Evolutionary conservation across 2,329 filamentous ascomycete genomes (phyloP), one percentile per base, ranked within the genome.

Genomic region (Penicillium vulpinum): DNA sequence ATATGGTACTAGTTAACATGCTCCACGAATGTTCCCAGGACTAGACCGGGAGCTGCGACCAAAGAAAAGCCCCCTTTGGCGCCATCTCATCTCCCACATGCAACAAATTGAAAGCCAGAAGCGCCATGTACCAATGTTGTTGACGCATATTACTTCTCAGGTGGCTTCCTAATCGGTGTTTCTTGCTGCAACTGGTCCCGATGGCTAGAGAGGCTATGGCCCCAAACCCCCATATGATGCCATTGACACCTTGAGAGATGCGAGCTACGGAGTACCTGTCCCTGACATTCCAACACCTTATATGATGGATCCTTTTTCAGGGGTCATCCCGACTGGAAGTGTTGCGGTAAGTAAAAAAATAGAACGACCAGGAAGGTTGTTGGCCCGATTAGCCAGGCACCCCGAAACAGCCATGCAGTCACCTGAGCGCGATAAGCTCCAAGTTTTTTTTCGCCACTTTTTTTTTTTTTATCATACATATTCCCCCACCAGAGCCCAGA

Each of bases 401-500:
- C 15, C 33, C 26, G 36, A 36, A 36, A 55, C 52, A 35, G 26
- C 26, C 26, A 5, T 28, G 26, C 7, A 28, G 57, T 64, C 63
- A 63, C 63, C 62, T 65, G 63, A 65, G 58, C 61, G n/a, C 16
- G 60, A 65, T 66, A 64, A 61, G 59, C 55, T 35, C 38, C 57
- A 45, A 21, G n/a, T 35, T 46, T 33, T 49, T 61, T 58, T 62
- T 61, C 54, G 61, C 61, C 63, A 64, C 59, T 45, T 60, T 61
- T 51, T 60, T 49, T 54, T 33, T 18, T 7, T 60, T 49, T 54
- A 28, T 18, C 5, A n/a, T 35, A 24, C 8, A 36, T 45, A 22
- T 41, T 38, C 22, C 38, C 41, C 54, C 49, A 41, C 48, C 21
- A 35, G 33, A 51, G 21, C n/a, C 3, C 22, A 43, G 28, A n/a